Percentiles rank a stretch among this genome's conserved stretches.
phyloP scores from a whole-genome alignment of 371 early-diverging fungal genomes.

The Sporodiniella umbellata region DNA sequence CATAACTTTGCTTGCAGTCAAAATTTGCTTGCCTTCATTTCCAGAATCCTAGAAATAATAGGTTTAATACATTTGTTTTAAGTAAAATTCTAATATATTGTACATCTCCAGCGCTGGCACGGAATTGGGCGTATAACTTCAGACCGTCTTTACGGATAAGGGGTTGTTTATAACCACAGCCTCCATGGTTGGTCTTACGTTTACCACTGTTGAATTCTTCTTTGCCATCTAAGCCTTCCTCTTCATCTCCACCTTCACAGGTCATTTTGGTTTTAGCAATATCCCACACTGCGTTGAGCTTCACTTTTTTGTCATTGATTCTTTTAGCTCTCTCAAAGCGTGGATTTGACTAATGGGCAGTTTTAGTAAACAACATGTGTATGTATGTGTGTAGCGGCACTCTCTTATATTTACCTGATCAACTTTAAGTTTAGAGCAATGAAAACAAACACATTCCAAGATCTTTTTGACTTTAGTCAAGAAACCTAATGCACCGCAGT shows the following conservation, averaged over 20 bases:
- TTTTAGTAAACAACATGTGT: background rate
- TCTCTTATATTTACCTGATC: slow-evolving; percentile 75
- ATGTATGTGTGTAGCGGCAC: too few species aligned
- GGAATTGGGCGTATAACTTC: slow-evolving; percentile 74
- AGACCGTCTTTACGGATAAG: slow-evolving; percentile 89
- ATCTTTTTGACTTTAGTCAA: slow-evolving; percentile 94
- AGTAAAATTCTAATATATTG: slow-evolving; percentile 21
- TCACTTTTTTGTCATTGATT: slow-evolving; percentile 72
- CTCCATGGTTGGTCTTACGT: slow-evolving; percentile 70
- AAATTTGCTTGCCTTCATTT: slow-evolving; percentile 65
- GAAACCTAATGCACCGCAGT: slow-evolving; percentile 74
- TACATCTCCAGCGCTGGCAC: slow-evolving; percentile 56
- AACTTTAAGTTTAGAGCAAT: slow-evolving; percentile 96
- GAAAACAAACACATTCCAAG: slow-evolving; percentile 98
- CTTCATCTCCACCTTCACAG: slow-evolving; percentile 86
- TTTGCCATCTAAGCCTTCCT: slow-evolving; percentile 50
- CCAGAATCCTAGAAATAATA: slow-evolving; percentile 38
- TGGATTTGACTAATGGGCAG: slow-evolving; percentile 54
- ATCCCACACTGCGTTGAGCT: slow-evolving; percentile 92
- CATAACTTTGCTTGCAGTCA: slow-evolving; percentile 84
- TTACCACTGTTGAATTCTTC: slow-evolving; percentile 41
- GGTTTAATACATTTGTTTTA: background rate
- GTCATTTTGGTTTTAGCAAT: slow-evolving; percentile 83
- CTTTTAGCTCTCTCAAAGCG: slow-evolving; percentile 70
- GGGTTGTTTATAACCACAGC: slow-evolving; percentile 96